These are phyloP conservation scores for Saprolegnia diclina DNA, from an alignment of 352 stramenopile species.

Conservation along the genomic window DNA sequence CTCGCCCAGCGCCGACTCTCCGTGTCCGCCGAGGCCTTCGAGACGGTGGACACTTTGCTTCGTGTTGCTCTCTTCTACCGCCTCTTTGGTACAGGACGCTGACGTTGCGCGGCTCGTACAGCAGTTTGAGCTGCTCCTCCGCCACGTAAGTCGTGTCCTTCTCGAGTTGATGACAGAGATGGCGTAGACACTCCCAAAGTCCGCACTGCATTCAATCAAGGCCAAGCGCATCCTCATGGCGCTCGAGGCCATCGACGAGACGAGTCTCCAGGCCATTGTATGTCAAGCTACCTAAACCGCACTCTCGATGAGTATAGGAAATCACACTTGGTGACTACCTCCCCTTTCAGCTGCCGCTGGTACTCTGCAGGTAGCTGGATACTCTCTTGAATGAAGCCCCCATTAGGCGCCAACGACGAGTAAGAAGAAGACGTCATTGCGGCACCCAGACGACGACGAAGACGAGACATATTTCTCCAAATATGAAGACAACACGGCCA, in stretches of 20 bases:
- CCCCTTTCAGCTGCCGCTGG: neutral
- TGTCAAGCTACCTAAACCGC: neutral
- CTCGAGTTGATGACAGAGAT: neutral
- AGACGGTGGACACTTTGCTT: neutral
- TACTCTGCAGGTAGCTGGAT: neutral
- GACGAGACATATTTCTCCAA: neutral
- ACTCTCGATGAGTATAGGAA: neutral
- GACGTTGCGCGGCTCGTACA: neutral
- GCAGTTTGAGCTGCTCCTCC: neutral
- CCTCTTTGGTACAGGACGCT: neutral
- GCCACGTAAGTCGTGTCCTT: neutral
- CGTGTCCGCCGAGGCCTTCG: neutral
- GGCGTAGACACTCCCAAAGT: neutral
- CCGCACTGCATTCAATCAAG: constrained; percentile 1
- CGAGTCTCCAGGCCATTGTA: neutral
- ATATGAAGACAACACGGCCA: neutral
- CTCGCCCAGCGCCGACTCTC: neutral
- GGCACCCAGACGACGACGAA: neutral
- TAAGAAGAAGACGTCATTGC: neutral
- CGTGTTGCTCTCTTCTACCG: neutral
- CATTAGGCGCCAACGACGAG: neutral
- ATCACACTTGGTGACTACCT: neutral
- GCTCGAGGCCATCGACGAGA: neutral
- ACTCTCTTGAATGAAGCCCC: neutral
- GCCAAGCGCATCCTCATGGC: neutral